Evolutionary conservation across 768 basidiomycete genomes (phyloP), one percentile per base, ranked within the genome.

Genomic region (Royoungia palumana): DNA sequence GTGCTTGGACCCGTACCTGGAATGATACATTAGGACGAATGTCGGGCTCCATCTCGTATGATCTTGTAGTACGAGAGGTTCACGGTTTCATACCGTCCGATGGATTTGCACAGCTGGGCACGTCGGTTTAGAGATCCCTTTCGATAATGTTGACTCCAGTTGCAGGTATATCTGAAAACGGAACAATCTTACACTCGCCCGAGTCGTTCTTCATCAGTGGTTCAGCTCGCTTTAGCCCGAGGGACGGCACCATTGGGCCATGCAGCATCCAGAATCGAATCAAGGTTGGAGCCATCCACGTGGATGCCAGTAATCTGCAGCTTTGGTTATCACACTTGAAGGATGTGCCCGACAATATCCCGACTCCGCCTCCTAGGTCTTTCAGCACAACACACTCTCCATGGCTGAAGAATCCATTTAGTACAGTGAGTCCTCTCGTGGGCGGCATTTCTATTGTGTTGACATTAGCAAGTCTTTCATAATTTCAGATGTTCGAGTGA

Each of bases 1-100:
- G 87, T 47, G 79, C 86, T 21, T 77, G 85, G 72, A 80, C 83
- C 42, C 75, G 79, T 46, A 85, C 85, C 35, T 81, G 86, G 72
- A 82, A 86, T 52, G 74, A 80, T 44, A 86, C 85, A 21, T 76
- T 85, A 72, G 85, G 83, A 12, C 75, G 72, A 35, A 82, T 81
- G 41, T 77, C 76, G 44, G 87, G 82, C 17, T 74, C 75, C 12
- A 75, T 78, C 2, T 72, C 74, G 5, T 64, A 87, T 42, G 69
- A 74, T 41, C 62, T 88, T 35, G 75, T 69, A 35, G 60, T 82
- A 37, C 69, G 67, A 36, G 72, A 76, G 41, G 65, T 85, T 27
- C 64, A 70, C 35, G 79, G 79, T 11, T 72, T 66, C 21, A 55
- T 70, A 16, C 70, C 70, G 46, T 66, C 46, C 22, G 55, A 52